Evolutionary conservation across 805 yeast genomes (phyloP).

Genomic region (Starmerella apis): DNA sequence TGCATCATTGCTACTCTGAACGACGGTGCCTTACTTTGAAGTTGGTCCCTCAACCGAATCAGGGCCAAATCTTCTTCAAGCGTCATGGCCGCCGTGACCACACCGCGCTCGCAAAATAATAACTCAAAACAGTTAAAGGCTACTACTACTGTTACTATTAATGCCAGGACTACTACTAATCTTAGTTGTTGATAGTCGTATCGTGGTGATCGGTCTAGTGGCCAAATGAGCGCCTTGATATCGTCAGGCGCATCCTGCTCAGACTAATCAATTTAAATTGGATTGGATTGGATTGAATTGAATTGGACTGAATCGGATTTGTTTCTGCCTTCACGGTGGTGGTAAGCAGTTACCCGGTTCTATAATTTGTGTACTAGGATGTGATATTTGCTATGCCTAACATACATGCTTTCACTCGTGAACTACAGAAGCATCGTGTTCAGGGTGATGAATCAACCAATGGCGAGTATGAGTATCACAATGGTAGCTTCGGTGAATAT

Average conservation of each 20-base stretch:
- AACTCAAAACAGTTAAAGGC: background rate
- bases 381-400: no score
- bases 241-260: no score
- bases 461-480: slow-evolving; percentile 15
- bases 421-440: slow-evolving; percentile 15
- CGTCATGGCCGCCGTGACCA: slow-evolving; percentile 12
- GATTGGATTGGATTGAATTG: no score
- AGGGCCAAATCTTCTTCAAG: slow-evolving; percentile 20
- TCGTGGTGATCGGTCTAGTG: background rate
- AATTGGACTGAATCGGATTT: no score
- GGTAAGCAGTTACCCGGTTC: no score
- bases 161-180: no score
- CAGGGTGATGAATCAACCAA: slow-evolving; percentile 15
- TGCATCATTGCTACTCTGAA: slow-evolving; percentile 12
- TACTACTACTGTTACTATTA: background rate
- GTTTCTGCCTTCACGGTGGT: no score
- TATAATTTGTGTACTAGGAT: no score
- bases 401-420: slow-evolving; percentile 20
- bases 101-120: background rate
- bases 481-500: slow-evolving; percentile 57
- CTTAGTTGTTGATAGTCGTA: background rate
- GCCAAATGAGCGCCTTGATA: no score
- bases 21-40: slow-evolving; percentile 10
- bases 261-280: no score
- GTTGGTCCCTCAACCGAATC: slow-evolving; percentile 14